Percentiles rank a stretch among this genome's conserved stretches.
Conservation (phyloP, 345 rosid genomes). For the Eutrema heterophyllum region DNA sequence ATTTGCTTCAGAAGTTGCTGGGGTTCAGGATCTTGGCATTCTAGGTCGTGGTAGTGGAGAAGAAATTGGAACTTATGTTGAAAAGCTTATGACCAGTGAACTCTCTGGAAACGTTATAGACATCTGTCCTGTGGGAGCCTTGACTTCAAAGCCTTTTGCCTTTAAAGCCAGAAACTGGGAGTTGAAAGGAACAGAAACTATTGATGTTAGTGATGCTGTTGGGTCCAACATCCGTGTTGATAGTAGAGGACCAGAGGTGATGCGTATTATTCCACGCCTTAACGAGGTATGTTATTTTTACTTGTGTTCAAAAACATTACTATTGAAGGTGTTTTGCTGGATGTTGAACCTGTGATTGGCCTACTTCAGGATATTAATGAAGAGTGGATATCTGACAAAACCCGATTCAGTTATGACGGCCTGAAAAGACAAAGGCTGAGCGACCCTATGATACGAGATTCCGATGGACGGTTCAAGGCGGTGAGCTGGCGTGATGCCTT, state of each 20-base stretch:
- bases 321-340: background rate
- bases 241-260: slow-evolving; percentile 97
- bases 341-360: slow-evolving; percentile 12
- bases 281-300: slow-evolving; percentile 59
- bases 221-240: slow-evolving; percentile 96
- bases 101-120: slow-evolving; percentile 98
- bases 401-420: slow-evolving; percentile 93
- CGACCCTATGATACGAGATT: slow-evolving; percentile 95
- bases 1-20: slow-evolving; percentile 98
- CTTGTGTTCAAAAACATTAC: background rate
- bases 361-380: slow-evolving; percentile 88
- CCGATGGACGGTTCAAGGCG: slow-evolving; percentile 84
- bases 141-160: slow-evolving; percentile 97
- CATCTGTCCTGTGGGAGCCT: slow-evolving; percentile 98
- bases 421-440: slow-evolving; percentile 97
- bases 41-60: slow-evolving; percentile 99
- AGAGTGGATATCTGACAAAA: slow-evolving; percentile 99
- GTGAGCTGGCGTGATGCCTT: slow-evolving; percentile 98
- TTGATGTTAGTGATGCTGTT: slow-evolving; percentile 95
- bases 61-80: slow-evolving; percentile 99
- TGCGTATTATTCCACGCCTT: slow-evolving; percentile 86
- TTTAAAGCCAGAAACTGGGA: slow-evolving; percentile 99
- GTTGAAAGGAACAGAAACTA: slow-evolving; percentile 91
- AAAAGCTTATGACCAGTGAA: slow-evolving; percentile 98
- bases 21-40: slow-evolving; percentile 97